phyloP scores from a whole-genome alignment of 75 land plant genomes.

The Picea sitchensis region DNA sequence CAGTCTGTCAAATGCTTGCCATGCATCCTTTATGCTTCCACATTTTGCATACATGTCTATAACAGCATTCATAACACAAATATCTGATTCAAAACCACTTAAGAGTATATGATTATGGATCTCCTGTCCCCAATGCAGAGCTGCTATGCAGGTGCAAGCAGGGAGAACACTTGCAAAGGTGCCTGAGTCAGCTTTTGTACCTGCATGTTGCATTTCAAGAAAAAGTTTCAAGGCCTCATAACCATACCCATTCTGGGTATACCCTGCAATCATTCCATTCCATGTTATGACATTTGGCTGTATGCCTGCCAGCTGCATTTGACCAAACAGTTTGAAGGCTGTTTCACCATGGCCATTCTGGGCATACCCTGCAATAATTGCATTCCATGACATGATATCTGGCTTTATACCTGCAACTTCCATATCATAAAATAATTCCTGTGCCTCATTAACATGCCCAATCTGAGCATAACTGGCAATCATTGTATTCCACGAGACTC shows the following conservation, averaged over 20 bases:
- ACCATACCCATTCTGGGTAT: slow-evolving; percentile 30
- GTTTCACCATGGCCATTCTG: not conserved
- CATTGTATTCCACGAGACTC: slow-evolving; percentile 57
- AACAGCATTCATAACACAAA: slow-evolving; percentile 42
- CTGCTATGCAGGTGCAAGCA: slow-evolving; percentile 30
- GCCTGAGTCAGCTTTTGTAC: slow-evolving; percentile 35
- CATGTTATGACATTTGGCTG: not conserved
- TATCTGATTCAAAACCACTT: slow-evolving; percentile 25
- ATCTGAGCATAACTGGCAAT: slow-evolving; percentile 36
- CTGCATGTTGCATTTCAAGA: slow-evolving; percentile 29
- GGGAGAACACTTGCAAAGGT: slow-evolving; percentile 39
- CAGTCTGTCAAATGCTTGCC: slow-evolving; percentile 31
- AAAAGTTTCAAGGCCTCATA: slow-evolving; percentile 42
- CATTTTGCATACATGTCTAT: slow-evolving; percentile 61
- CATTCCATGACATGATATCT: not conserved
- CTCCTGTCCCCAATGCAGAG: slow-evolving; percentile 36
- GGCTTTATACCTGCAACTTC: slow-evolving; percentile 3
- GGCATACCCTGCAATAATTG: slow-evolving; percentile 1
- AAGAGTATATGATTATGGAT: slow-evolving; percentile 26
- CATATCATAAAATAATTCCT: slow-evolving; percentile 10
- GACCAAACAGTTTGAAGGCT: not conserved
- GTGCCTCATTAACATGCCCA: slow-evolving; percentile 14
- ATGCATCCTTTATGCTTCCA: slow-evolving; percentile 33
- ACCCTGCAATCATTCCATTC: not conserved
- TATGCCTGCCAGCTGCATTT: not conserved